Conservation (phyloP, 306 rosid genomes). For the Acacia crassicarpa region DNA sequence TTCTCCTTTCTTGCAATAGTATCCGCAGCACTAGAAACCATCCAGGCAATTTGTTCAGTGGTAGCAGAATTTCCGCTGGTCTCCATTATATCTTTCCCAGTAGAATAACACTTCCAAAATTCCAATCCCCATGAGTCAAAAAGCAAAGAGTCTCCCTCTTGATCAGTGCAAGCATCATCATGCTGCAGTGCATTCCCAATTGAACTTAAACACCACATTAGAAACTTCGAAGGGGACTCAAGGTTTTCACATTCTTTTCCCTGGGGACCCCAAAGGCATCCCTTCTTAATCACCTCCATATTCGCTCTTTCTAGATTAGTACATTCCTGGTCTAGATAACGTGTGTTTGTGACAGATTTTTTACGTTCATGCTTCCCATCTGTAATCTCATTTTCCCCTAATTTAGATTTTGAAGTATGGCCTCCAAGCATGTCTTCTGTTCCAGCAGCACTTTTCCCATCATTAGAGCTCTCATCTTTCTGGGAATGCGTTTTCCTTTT, state of each 20-base stretch:
- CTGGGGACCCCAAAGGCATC: slow-evolving; percentile 13
- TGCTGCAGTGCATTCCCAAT: slow-evolving; percentile 65
- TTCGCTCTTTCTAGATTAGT: slow-evolving; percentile 28
- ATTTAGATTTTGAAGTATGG: slow-evolving; percentile 16
- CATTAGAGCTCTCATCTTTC: slow-evolving; percentile 33
- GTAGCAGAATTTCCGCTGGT: slow-evolving; percentile 66
- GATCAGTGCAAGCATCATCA: slow-evolving; percentile 49
- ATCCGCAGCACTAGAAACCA: slow-evolving; percentile 77
- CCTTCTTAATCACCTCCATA: slow-evolving; percentile 34
- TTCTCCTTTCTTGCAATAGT: slow-evolving; percentile 76
- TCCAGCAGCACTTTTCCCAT: slow-evolving; percentile 40
- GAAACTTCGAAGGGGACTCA: slow-evolving; percentile 75
- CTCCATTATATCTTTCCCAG: slow-evolving; percentile 75
- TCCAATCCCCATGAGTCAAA: slow-evolving; percentile 81
- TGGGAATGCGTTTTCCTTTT: slow-evolving; percentile 30
- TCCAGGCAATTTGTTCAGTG: slow-evolving; percentile 86
- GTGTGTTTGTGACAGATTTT: slow-evolving; percentile 14
- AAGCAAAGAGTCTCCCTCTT: slow-evolving; percentile 66
- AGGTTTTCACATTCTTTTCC: slow-evolving; percentile 36
- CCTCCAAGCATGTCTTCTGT: slow-evolving; percentile 25
- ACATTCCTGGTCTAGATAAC: slow-evolving; percentile 23
- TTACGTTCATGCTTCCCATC: slow-evolving; percentile 27
- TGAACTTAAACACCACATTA: slow-evolving; percentile 70
- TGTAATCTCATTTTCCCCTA: slow-evolving; percentile 13
- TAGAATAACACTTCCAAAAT: slow-evolving; percentile 71